These are phyloP conservation scores for Penicillium alfredii DNA, from an alignment of 495 filamentous ascomycete species.

Conservation along the genomic window DNA sequence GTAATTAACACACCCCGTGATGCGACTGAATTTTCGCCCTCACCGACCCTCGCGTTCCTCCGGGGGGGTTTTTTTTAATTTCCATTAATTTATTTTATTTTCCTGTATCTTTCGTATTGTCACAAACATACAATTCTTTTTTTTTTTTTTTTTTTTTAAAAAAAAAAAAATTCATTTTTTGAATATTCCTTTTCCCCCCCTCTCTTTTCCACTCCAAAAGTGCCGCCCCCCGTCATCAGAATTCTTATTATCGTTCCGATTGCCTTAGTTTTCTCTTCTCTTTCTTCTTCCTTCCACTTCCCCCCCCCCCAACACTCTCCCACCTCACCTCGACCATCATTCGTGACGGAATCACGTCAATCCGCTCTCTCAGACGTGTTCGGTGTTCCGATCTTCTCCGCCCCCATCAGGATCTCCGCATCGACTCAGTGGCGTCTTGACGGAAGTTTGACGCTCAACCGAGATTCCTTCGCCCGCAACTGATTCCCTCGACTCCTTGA, in stretches of 20 bases:
- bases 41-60: conserved; percentile 3
- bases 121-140: too few relatives aligned
- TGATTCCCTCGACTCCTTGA: too few relatives aligned
- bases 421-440: conserved; percentile 18
- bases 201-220: conserved; percentile 20
- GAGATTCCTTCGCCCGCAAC: conserved; percentile 7
- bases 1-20: conserved; percentile 17
- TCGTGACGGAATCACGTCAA: too few relatives aligned
- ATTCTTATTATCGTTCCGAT: conserved; percentile 31
- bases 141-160: conserved; percentile 1
- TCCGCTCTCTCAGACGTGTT: conserved; percentile 14
- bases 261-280: conserved; percentile 10
- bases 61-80: conserved; percentile 14
- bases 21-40: conserved; percentile 24
- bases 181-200: conserved; percentile 1
- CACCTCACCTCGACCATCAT: conserved; percentile 5
- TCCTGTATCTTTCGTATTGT: too few relatives aligned
- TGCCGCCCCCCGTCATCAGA: conserved; percentile 22
- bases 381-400: conserved; percentile 1
- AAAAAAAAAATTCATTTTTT: background rate
- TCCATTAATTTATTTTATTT: conserved; percentile 7
- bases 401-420: conserved; percentile 12
- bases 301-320: conserved; percentile 2
- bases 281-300: conserved; percentile 10
- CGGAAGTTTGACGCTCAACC: conserved; percentile 14